Evolutionary conservation across 441 rosid species (phyloP), one percentile per base, ranked within the genome.

Genomic region (Pelargonium exstipulatum): DNA sequence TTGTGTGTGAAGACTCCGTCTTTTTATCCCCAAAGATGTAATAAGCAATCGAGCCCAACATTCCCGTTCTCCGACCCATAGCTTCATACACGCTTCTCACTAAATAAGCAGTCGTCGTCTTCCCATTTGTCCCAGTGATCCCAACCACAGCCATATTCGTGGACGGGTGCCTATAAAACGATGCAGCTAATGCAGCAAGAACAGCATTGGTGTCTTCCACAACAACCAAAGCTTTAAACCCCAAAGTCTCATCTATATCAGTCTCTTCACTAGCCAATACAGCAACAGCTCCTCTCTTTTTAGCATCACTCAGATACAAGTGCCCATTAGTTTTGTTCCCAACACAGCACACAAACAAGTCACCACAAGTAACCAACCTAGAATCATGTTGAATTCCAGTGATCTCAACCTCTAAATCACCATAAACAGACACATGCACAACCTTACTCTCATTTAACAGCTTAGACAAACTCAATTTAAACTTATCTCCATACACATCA

Each of bases 241-340:
- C 90, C 80, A 94, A 83, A 29, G 97, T 91, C 58, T 84, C 96
- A 78, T 88, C 95, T 53, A 94, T 91, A 69, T 90, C 90, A 62
- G 88, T 85, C 87, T 88, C 98, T 64, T 87, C 84, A 75, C 96
- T 91, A 51, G 97, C 93, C n/a, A 91, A 95, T 61, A 94, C 94
- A 0, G 97, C 96, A 78, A 90, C 95, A 12, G 96, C 97, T 71
- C 97, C 97, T 85, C 97, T 86, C 83, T 91, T 94, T 69, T 90
- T 95, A 66, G 96, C 97, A 84, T 94, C 99, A 29, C 86, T 90
- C 80, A 94, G 76, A 74, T 74, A 86, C 78, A 82, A 80, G 78
- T 88, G 90, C 24, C 86, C 95, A 66, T 90, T 90, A 0, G 87
- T 83, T 67, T 72, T 85, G 75, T 72, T 82, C 72, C 90, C 97